Base-by-base conservation (phyloP, 1,284 basidiomycete species). In the Ganoderma resinaceum region DNA sequence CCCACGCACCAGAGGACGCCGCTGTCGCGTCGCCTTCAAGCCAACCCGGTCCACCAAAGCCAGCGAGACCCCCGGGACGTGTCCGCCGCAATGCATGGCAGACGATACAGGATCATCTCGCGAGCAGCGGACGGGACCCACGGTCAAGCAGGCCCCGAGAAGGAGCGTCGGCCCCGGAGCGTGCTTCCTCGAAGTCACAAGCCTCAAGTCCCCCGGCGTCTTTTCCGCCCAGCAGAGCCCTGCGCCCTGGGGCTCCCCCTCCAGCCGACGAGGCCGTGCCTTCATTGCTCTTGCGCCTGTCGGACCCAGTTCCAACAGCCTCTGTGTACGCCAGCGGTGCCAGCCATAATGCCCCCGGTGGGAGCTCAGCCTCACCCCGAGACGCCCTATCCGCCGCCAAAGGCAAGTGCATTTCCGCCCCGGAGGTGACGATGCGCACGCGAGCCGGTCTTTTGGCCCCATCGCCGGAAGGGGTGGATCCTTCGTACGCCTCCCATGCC, bases 31-130 rank as follows among this genome's bases (percentile, higher is more conserved):
- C 53, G 49, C 4, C 58, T 31, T 40, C 65, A 29, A 20, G 23
- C n/a, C 55, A 38, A 61, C 35, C 26, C 42, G 58, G 40, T 23
- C 26, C 64, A 14, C 4, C 46, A 8, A 57, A 38, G 37, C 60
- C 65, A 37, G 49, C 40, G 14, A 64, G 35, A 29, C 52, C 58
- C 16, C 23, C 70, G 11, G 52, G 58, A 23, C 70, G 72, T 20
- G 49, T 66, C 20, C 72, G 66, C 20, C 78, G 74, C 61, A 78
- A 66, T 70, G 78, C 87, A 60, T 79, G 82, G 60, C 82, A 85
- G 70, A 83, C 85, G 16, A 82, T 90, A 20, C 85, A 84, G 59
- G 83, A 84, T 7, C 83, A 89, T 73, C 83, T 90, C 23, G 62
- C 71, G 49, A 60, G 60, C 31, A 69, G 62, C 43, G 66, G 46